These are phyloP conservation scores for Didymella sp. DNA, from an alignment of 2,329 filamentous ascomycete species.

Conservation along the genomic window DNA sequence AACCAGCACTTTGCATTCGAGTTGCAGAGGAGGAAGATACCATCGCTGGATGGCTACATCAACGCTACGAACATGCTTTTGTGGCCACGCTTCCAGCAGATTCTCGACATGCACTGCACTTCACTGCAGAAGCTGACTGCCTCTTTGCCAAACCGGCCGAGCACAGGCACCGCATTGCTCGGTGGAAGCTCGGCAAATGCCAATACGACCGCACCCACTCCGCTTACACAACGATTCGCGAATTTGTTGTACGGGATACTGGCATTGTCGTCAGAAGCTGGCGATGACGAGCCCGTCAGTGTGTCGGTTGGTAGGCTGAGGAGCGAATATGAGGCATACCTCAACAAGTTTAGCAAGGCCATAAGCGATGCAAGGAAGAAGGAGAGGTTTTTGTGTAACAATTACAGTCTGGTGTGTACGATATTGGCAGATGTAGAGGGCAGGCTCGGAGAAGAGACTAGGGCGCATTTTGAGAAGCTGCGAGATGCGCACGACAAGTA, in stretches of 20 bases:
- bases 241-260: conserved; percentile 89
- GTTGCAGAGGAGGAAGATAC: conserved; percentile 87
- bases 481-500: conserved; percentile 49
- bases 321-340: conserved; percentile 81
- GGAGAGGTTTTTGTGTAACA: conserved; percentile 91
- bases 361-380: conserved; percentile 81
- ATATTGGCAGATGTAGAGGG: conserved; percentile 78
- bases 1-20: conserved; percentile 96
- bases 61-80: conserved; percentile 95
- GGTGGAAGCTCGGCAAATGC: conserved; percentile 53
- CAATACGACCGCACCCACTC: conserved; percentile 82
- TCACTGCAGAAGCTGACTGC: conserved; percentile 71
- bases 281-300: conserved; percentile 91
- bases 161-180: conserved; percentile 45
- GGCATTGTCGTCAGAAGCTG: conserved; percentile 82
- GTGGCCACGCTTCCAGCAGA: conserved; percentile 92
- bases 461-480: conserved; percentile 73
- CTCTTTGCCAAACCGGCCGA: conserved; percentile 49
- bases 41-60: conserved; percentile 86
- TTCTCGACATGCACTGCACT: conserved; percentile 93
- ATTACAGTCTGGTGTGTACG: conserved; percentile 92
- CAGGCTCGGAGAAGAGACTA: conserved; percentile 76
- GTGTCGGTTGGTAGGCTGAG: conserved; percentile 79
- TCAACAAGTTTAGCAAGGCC: conserved; percentile 76
- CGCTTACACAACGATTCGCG: conserved; percentile 92